Percentiles rank a stretch among this genome's conserved stretches.
phyloP scores from a whole-genome alignment of 2,329 filamentous ascomycete species.

The Chaetomium sp. region DNA sequence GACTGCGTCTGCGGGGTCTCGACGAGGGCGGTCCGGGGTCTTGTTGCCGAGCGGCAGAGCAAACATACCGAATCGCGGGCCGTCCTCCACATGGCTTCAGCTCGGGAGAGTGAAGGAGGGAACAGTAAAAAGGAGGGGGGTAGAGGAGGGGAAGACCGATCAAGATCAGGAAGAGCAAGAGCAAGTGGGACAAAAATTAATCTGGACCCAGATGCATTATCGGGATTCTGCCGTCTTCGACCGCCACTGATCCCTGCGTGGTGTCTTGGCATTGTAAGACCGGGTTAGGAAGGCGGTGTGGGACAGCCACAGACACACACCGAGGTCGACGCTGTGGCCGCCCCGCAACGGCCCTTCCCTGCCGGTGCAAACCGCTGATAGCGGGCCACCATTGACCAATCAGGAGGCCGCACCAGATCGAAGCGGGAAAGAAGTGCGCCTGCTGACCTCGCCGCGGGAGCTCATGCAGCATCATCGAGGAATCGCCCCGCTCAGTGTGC shows the following conservation, averaged over 20 bases:
- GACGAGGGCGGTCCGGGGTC: constrained; percentile 10
- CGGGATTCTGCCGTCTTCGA: constrained; percentile 9
- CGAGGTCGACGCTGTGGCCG: no score
- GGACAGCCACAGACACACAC: no score
- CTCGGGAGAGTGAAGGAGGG: not conserved
- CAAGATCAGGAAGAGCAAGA: not conserved
- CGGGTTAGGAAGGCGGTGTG: no score
- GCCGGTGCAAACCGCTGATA: not conserved
- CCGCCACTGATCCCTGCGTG: not conserved
- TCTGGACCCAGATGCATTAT: not conserved
- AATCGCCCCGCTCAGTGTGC: no score
- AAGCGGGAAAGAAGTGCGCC: no score
- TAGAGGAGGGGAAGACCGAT: not conserved
- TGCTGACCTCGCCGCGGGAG: constrained; percentile 1
- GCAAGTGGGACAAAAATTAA: constrained; percentile 7
- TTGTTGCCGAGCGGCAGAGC: constrained; percentile 22
- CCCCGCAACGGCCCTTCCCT: no score
- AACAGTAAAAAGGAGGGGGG: not conserved
- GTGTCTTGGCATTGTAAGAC: not conserved
- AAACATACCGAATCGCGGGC: constrained; percentile 24
- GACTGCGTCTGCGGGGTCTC: constrained; percentile 27
- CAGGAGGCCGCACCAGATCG: not conserved
- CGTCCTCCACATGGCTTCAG: constrained; percentile 22
- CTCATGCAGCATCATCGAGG: not conserved
- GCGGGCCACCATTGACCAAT: not conserved